Conservation (phyloP, 116 monocot species). For the Cymodocea nodosa region DNA sequence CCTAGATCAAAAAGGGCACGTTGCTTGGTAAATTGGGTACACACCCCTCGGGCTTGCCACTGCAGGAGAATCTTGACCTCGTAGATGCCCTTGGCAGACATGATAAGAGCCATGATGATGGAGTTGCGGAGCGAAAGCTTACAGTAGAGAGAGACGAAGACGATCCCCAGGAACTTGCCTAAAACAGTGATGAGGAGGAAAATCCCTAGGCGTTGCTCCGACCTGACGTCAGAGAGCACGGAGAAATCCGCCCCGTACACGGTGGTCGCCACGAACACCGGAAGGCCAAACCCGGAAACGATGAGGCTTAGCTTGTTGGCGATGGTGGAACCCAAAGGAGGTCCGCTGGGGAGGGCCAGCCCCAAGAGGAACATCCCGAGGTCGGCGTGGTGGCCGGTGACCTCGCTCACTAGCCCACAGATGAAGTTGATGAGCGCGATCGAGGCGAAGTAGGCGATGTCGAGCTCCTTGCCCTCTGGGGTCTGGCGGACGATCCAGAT, state of each 20-base stretch:
- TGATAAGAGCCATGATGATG: constrained; percentile 21
- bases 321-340: constrained; percentile 53
- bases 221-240: not conserved
- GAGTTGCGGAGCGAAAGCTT: constrained; percentile 18
- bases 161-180: constrained; percentile 21
- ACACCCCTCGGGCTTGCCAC: constrained; percentile 2
- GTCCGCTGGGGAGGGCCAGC: constrained; percentile 43
- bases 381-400: constrained; percentile 17
- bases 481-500: constrained; percentile 23
- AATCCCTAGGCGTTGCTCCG: constrained; percentile 10
- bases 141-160: constrained; percentile 23
- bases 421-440: constrained; percentile 18
- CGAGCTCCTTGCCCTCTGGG: constrained; percentile 30
- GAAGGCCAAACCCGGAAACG: constrained; percentile 23
- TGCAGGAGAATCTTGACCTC: constrained; percentile 14
- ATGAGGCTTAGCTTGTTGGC: constrained; percentile 33
- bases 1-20: too few species aligned
- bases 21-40: too few species aligned
- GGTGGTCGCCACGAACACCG: constrained; percentile 24
- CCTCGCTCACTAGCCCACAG: constrained; percentile 15
- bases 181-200: not conserved
- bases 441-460: constrained; percentile 19
- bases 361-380: constrained; percentile 43
- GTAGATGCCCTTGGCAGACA: constrained; percentile 29
- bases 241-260: constrained; percentile 19